These are phyloP conservation scores for Thelonectria rubi DNA, from an alignment of 2,329 filamentous ascomycete genomes.

Conservation along the genomic window DNA sequence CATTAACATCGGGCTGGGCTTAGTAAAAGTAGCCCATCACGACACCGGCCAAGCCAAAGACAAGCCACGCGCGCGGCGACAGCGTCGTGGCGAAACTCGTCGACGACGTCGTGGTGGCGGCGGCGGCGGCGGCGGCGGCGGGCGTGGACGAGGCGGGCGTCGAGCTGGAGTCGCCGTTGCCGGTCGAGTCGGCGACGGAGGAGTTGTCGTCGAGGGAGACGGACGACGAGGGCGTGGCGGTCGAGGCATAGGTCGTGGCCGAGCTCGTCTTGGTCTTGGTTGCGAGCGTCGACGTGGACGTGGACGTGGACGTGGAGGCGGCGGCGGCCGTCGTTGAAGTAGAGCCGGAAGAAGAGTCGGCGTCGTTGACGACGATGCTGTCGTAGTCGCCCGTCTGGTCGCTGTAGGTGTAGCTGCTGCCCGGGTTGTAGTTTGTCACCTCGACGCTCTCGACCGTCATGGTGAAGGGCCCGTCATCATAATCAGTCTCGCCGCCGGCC, in stretches of 20 bases:
- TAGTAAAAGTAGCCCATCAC: too few relatives aligned
- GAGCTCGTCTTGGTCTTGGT: not conserved
- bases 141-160: too few relatives aligned
- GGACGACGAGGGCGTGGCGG: not conserved
- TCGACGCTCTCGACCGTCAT: slow-evolving; percentile 63
- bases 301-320: not conserved
- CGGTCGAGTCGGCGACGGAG: too few relatives aligned
- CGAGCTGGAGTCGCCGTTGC: too few relatives aligned
- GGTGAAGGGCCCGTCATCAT: slow-evolving; percentile 60
- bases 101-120: too few relatives aligned
- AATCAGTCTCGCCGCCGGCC: slow-evolving; percentile 67
- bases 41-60: too few relatives aligned
- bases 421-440: slow-evolving; percentile 53
- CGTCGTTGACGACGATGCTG: slow-evolving; percentile 39
- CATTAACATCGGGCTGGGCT: too few relatives aligned
- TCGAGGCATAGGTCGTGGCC: not conserved
- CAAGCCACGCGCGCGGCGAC: too few relatives aligned
- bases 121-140: too few relatives aligned
- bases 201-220: too few relatives aligned
- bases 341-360: not conserved
- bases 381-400: slow-evolving; percentile 38
- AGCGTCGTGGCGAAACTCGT: too few relatives aligned
- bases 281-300: not conserved
- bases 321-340: not conserved
- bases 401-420: slow-evolving; percentile 46